Evolutionary conservation across 1,139 yeast species (phyloP), one percentile per base, ranked within the genome.

Genomic region (Meyerozyma smithsonii): DNA sequence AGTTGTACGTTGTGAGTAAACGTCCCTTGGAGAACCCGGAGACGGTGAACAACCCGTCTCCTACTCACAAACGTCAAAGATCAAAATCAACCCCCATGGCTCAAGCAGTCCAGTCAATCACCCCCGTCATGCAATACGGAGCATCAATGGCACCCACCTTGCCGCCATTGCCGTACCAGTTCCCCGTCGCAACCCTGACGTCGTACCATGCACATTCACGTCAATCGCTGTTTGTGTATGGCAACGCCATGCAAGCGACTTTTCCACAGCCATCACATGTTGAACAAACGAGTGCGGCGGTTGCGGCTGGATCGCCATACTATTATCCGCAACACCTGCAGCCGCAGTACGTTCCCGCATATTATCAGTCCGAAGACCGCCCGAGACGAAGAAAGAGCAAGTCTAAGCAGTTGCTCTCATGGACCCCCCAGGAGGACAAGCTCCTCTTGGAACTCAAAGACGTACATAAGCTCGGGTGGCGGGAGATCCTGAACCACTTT

Each of bases 381-480:
- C 19, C 32, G 12, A 35, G 18, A 32, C 14, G 39, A n/a, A 42
- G 36, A 24, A 18, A 16, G 28, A 33, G 26, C 20, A 59, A 54
- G 46, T 48, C 62, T 4, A 66, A 66, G 42, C 69, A 62, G 47
- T 58, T 64, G 5, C 59, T 68, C 4, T 64, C 70, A 3, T 66
- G 72, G 72, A 54, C 70, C 0, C 61, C 67, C n/a, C 55, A 59
- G 38, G 72, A 66, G 44, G 72, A 66, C 43, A 61, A 61, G 42
- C 48, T 66, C 12, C 55, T 66, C 37, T 47, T 70, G 37, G 66
- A 65, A 39, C 57, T 66, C 39, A 66, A 66, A 46, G 72, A 66
- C 38, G 61, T 60, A 3, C 72, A 66, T 46, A 68, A 68, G 44
- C 56, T 69, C 41, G 75, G 75, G 1, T 69, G 75, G 75, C 56